These are phyloP conservation scores for Dalbergia cochinchinensis DNA, from an alignment of 306 rosid species.

Conservation along the genomic window DNA sequence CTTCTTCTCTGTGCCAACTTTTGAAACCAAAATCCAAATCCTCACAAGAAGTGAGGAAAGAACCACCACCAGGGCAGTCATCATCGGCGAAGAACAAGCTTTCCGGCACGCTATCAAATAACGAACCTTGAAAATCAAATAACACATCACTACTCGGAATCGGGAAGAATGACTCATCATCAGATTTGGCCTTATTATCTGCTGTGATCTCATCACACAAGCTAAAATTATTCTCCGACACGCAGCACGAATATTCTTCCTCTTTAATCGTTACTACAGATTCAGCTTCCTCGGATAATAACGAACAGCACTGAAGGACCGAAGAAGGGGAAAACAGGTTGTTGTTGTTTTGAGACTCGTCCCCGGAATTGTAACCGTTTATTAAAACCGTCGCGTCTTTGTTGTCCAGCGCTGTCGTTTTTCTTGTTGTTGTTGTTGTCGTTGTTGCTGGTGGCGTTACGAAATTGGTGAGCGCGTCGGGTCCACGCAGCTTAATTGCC, in stretches of 20 bases:
- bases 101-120: conserved; percentile 30
- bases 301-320: conserved; percentile 66
- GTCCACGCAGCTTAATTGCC: conserved; percentile 89
- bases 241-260: conserved; percentile 51
- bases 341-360: conserved; percentile 54
- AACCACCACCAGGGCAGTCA: conserved; percentile 17
- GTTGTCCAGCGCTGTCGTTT: no score
- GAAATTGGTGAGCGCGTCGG: conserved; percentile 94
- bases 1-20: conserved; percentile 57
- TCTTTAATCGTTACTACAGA: conserved; percentile 39
- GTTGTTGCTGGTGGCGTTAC: conserved; percentile 50
- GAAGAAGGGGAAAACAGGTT: conserved; percentile 74
- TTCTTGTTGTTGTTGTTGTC: background rate
- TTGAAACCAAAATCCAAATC: conserved; percentile 60
- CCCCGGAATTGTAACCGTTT: conserved; percentile 59
- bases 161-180: conserved; percentile 51
- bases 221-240: conserved; percentile 55
- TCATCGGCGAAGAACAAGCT: conserved; percentile 36
- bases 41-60: conserved; percentile 42
- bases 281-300: conserved; percentile 67
- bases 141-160: conserved; percentile 43
- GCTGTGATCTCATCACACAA: conserved; percentile 48
- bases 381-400: background rate
- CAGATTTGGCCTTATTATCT: conserved; percentile 48
- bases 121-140: conserved; percentile 61